A percentile compares a stretch with the other conserved stretches of the same genome.
These are phyloP conservation scores for Boechera retrofracta DNA, from an alignment of 345 rosid species.

Conservation along the genomic window DNA sequence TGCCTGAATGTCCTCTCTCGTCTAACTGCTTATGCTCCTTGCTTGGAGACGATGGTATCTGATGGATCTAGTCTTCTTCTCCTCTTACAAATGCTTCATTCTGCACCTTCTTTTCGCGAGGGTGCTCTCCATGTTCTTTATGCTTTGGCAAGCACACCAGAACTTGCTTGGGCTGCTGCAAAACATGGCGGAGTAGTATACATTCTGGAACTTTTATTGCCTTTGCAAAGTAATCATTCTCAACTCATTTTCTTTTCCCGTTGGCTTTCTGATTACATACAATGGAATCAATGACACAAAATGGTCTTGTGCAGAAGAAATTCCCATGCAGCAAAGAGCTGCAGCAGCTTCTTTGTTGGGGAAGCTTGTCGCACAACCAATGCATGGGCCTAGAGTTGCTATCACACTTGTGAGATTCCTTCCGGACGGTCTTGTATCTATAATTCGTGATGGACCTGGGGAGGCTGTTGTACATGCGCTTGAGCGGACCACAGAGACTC, in stretches of 20 bases:
- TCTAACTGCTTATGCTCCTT: slow-evolving; percentile 90
- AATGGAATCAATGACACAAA: slow-evolving; percentile 37
- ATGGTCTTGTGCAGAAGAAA: slow-evolving; percentile 74
- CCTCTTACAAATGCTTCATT: slow-evolving; percentile 95
- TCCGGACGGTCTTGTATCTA: slow-evolving; percentile 94
- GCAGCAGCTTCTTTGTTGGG: slow-evolving; percentile 95
- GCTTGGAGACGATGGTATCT: slow-evolving; percentile 99
- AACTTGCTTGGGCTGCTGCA: slow-evolving; percentile 99
- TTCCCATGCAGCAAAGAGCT: slow-evolving; percentile 95
- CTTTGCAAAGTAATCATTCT: slow-evolving; percentile 72
- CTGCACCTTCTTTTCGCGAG: slow-evolving; percentile 86
- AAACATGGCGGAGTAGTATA: slow-evolving; percentile 98
- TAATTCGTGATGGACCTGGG: slow-evolving; percentile 98
- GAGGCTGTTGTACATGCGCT: slow-evolving; percentile 92
- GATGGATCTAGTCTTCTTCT: slow-evolving; percentile 98
- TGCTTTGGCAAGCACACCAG: slow-evolving; percentile 98
- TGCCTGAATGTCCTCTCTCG: slow-evolving; percentile 87
- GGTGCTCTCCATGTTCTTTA: slow-evolving; percentile 97
- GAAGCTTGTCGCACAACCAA: slow-evolving; percentile 95
- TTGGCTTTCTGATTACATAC: slow-evolving; percentile 28
- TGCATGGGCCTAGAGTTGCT: slow-evolving; percentile 99
- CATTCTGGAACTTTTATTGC: slow-evolving; percentile 94
- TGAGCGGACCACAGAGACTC: slow-evolving; percentile 94
- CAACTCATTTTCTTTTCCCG: slow-evolving; percentile 16
- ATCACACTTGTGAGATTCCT: slow-evolving; percentile 95